Evolutionary conservation across 768 basidiomycete genomes (phyloP).

Genomic region (Tremella fuciformis): DNA sequence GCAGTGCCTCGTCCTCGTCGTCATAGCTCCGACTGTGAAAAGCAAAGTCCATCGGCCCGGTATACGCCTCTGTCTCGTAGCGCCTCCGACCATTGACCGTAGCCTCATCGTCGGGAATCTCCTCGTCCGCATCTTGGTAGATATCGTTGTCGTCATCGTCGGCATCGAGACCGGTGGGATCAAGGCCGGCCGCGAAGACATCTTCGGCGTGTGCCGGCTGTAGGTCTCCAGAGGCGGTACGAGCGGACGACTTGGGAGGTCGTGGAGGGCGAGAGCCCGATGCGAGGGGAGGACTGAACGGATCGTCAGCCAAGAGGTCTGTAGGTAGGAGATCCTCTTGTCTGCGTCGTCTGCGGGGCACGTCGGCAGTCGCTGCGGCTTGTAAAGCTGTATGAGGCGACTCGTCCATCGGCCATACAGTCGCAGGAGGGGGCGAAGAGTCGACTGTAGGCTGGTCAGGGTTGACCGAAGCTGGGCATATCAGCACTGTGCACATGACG

Average conservation of each 20-base stretch:
- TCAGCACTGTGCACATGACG: neutral
- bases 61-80: constrained; percentile 22
- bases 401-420: neutral
- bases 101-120: constrained; percentile 11
- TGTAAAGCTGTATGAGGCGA: constrained; percentile 8
- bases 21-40: constrained; percentile 55
- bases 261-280: constrained; percentile 1
- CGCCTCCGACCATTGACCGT: constrained; percentile 13
- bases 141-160: constrained; percentile 38
- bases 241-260: neutral
- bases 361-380: constrained; percentile 23
- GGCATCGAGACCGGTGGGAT: constrained; percentile 58
- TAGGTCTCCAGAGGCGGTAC: neutral
- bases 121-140: constrained; percentile 21
- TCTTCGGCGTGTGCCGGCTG: neutral
- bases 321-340: constrained; percentile 33
- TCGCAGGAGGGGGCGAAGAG: constrained; percentile 11
- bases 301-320: neutral
- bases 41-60: constrained; percentile 34
- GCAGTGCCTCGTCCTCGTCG: constrained; percentile 81
- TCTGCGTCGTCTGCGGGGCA: constrained; percentile 19
- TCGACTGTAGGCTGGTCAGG: constrained; percentile 39
- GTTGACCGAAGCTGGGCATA: constrained; percentile 13
- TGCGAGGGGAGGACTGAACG: constrained; percentile 3
- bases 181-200: constrained; percentile 8